Conservation (phyloP, 1,139 yeast genomes). For the Trichomonascaceae sp. region DNA sequence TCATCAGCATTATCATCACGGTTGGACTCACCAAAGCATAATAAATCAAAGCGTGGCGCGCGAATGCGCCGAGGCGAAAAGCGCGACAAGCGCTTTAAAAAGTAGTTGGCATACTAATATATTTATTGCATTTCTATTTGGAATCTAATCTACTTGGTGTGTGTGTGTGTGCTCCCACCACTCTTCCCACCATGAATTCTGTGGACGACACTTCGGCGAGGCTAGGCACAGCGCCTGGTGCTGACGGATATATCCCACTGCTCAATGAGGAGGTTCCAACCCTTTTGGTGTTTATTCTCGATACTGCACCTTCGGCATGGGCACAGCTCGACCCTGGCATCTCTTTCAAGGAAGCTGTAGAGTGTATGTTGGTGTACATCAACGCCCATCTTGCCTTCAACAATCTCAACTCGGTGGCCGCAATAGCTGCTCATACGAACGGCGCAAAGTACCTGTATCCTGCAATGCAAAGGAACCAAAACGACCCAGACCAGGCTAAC, state of each 20-base stretch:
- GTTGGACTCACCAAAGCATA: too few species aligned
- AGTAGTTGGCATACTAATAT: too few species aligned
- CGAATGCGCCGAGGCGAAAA: too few species aligned
- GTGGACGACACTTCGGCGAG: constrained; percentile 28
- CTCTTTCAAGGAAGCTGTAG: constrained; percentile 40
- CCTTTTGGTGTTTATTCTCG: constrained; percentile 63
- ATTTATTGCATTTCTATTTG: too few species aligned
- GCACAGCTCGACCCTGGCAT: constrained; percentile 32
- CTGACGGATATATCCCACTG: constrained; percentile 1
- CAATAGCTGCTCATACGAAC: constrained; percentile 61
- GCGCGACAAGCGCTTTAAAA: too few species aligned
- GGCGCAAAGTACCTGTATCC: constrained; percentile 73
- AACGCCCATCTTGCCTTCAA: constrained; percentile 83
- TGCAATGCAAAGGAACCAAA: constrained; percentile 4
- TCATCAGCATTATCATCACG: too few species aligned
- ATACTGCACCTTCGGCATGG: constrained; percentile 74
- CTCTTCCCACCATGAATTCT: constrained; percentile 27
- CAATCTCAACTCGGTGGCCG: constrained; percentile 73
- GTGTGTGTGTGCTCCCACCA: too few species aligned
- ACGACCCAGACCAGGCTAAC: constrained; percentile 3
- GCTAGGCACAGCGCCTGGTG: constrained; percentile 10
- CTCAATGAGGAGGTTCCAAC: constrained; percentile 62
- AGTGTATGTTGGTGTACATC: constrained; percentile 53
- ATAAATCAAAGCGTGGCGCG: too few species aligned
- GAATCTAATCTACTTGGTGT: too few species aligned